These are phyloP conservation scores for Pichia sp. DNA, from an alignment of 1,139 yeast genomes.

Conservation along the genomic window DNA sequence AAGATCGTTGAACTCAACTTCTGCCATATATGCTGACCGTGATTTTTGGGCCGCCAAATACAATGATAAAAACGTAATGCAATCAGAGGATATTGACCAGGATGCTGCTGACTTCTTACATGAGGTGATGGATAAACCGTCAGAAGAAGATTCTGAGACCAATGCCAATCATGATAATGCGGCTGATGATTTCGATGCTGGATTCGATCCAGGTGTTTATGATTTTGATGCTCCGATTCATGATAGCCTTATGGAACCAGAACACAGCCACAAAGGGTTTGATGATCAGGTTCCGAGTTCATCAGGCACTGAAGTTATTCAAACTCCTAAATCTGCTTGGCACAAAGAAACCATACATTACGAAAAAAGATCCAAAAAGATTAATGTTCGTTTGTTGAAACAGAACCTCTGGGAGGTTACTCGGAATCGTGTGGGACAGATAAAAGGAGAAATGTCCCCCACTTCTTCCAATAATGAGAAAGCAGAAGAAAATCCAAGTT, in stretches of 20 bases:
- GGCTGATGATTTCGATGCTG: slow-evolving; percentile 19
- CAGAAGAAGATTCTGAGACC: slow-evolving; percentile 23
- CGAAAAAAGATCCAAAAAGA: slow-evolving; percentile 79
- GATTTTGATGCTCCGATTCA: slow-evolving; percentile 23
- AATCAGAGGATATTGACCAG: slow-evolving; percentile 18
- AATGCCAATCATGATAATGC: slow-evolving; percentile 1
- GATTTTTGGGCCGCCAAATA: slow-evolving; percentile 72
- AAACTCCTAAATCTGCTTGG: slow-evolving; percentile 9
- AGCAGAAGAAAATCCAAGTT: slow-evolving; percentile 6
- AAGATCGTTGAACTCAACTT: slow-evolving; percentile 10
- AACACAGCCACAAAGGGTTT: background rate
- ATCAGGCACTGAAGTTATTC: background rate
- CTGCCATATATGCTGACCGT: slow-evolving; percentile 42
- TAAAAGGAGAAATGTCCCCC: slow-evolving; percentile 1
- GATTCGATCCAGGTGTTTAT: slow-evolving; percentile 26
- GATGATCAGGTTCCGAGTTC: background rate
- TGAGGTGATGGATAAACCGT: slow-evolving; percentile 21
- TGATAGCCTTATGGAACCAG: background rate
- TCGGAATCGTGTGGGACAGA: slow-evolving; percentile 7
- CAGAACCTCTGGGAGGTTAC: slow-evolving; percentile 69
- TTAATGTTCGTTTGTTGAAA: slow-evolving; percentile 75
- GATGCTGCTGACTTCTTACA: slow-evolving; percentile 30
- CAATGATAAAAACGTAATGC: slow-evolving; percentile 37
- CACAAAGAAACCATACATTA: slow-evolving; percentile 43
- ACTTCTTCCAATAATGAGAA: no score